phyloP scores from a whole-genome alignment of 2,329 filamentous ascomycete genomes.

The Trichoderma guizhouense region DNA sequence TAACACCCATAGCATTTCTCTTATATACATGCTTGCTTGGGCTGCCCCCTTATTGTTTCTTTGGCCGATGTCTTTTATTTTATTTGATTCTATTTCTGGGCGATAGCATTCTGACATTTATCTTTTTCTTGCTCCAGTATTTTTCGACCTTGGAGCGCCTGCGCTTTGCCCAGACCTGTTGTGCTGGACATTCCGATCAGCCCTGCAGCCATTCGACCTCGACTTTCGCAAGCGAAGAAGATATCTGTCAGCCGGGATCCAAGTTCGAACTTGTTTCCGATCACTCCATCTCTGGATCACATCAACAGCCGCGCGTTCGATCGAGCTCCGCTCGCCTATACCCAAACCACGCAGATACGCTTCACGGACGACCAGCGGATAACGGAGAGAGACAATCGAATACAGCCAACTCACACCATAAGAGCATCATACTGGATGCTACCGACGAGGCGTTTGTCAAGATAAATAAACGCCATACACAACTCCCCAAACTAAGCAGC shows the following conservation, averaged over 20 bases:
- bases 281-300: neutral
- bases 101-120: neutral
- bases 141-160: conserved; percentile 71
- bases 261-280: neutral
- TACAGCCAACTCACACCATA: conserved; percentile 40
- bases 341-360: neutral
- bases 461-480: conserved; percentile 27
- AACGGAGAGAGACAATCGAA: conserved; percentile 20
- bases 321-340: conserved; percentile 22
- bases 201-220: conserved; percentile 27
- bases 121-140: conserved; percentile 48
- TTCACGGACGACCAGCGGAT: neutral
- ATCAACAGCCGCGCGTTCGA: neutral
- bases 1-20: neutral
- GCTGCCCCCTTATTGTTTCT: conserved; percentile 3
- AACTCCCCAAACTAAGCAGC: conserved; percentile 23
- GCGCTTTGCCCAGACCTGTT: conserved; percentile 55
- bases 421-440: conserved; percentile 46
- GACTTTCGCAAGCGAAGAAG: conserved; percentile 16
- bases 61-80: neutral
- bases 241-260: neutral
- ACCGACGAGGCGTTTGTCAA: conserved; percentile 28
- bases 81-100: neutral
- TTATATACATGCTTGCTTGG: conserved; percentile 5
- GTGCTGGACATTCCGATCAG: conserved; percentile 30